Percentiles rank a stretch among this genome's conserved stretches.
Conservation (phyloP, 2,329 filamentous ascomycete genomes). For the Penicillium glabrum region DNA sequence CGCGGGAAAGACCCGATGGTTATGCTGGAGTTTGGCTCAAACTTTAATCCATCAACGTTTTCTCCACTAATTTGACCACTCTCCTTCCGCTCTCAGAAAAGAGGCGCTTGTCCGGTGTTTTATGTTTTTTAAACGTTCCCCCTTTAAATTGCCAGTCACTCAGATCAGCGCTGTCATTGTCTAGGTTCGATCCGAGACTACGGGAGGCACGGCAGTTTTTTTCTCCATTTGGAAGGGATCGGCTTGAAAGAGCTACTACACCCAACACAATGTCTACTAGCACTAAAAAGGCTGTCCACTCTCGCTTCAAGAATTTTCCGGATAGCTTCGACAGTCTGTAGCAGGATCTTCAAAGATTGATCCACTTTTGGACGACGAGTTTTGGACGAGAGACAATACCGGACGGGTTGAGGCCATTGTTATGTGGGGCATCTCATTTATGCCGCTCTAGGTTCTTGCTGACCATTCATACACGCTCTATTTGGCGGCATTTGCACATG, state of each 20-base stretch:
- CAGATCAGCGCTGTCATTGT: slow-evolving; percentile 12
- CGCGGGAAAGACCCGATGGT: neutral
- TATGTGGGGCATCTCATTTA: neutral
- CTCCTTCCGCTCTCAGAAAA: neutral
- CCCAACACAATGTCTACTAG: neutral
- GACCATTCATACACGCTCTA: neutral
- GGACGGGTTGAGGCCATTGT: neutral
- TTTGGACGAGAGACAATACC: neutral
- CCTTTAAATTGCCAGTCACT: neutral
- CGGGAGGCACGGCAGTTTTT: neutral
- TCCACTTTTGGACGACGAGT: neutral
- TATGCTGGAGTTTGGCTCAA: neutral
- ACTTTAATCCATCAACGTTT: neutral
- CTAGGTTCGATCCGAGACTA: neutral
- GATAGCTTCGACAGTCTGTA: neutral
- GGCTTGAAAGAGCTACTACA: neutral
- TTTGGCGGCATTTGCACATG: neutral
- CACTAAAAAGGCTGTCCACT: neutral
- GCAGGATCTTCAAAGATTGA: neutral
- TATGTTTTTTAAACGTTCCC: neutral
- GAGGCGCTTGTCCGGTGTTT: neutral
- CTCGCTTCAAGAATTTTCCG: neutral
- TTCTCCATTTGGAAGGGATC: slow-evolving; percentile 2
- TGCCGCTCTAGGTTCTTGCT: neutral
- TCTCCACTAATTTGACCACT: neutral